Base-by-base conservation (phyloP, 805 yeast species). In the Wickerhamiella shivajii region DNA sequence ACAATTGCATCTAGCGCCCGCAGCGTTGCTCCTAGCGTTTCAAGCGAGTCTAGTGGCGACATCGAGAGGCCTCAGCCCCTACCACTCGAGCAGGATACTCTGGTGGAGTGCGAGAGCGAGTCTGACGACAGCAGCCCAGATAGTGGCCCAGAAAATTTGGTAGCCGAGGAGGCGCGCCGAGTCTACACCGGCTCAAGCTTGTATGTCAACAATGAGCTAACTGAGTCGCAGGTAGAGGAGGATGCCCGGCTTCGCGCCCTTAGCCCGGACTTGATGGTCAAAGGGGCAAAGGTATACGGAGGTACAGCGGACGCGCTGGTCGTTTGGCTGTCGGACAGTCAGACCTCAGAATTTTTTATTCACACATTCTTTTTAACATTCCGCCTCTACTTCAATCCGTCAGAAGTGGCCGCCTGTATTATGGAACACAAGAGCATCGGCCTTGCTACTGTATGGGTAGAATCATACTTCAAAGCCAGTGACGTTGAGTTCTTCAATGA, bases 331-430 rank as follows among this genome's bases (percentile, higher is more conserved):
- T 47, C 52, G 6, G 46, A 41, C 18, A 14, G 29, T 6, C 21
- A 29, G 6, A 19, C 41, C 10, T 18, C 32, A 14, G 41, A 33
- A 37, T 74, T 77, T 46, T 70, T 76, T 39, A 62, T 71, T 3
- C 70, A 90, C 0, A 70, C 90, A 0, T 79, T 84, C 47, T 71
- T 85, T 57, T 59, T 81, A 35, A 74, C 80, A 26, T 83, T 77
- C 57, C 65, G 84, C 45, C 68, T 71, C 36, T 85, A 76, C 54
- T 68, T 84, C 0, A 64, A 63, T 31, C 71, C 85, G 1, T 59
- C 65, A 20, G 80, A 77, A 39, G 58, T 85, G 18, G 60, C 78
- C 25, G 81, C 77, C 45, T 17, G 16, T 21, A 31, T 31, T 11
- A 17, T 20, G 8, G 34, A 24, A 18, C 27, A 31, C 21, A n/a